These are phyloP conservation scores for Lithohypha guttulata DNA, from an alignment of 2,329 filamentous ascomycete species.

Conservation along the genomic window DNA sequence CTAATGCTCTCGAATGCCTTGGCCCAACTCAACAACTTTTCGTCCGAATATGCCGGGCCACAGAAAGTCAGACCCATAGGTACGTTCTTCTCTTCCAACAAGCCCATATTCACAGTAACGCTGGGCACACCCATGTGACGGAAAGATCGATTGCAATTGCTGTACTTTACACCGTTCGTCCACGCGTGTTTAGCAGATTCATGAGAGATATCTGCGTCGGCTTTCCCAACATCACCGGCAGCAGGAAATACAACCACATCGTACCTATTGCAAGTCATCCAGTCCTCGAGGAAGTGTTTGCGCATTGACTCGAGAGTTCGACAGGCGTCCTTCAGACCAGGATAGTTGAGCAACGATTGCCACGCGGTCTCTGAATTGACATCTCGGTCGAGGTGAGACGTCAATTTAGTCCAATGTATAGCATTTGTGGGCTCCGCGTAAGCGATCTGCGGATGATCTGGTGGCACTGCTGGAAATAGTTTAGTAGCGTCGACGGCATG, in stretches of 20 bases:
- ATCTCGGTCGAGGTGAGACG: constrained; percentile 2
- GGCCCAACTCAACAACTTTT: constrained; percentile 19
- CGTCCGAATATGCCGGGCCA: constrained; percentile 22
- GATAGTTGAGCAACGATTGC: constrained; percentile 10
- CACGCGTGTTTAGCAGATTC: constrained; percentile 27
- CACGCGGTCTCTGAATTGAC: not conserved
- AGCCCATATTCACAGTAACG: constrained; percentile 24
- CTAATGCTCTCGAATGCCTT: constrained; percentile 21
- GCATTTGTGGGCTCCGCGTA: constrained; percentile 12
- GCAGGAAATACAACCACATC: constrained; percentile 40
- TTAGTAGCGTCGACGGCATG: constrained; percentile 32
- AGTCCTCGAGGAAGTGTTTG: constrained; percentile 31
- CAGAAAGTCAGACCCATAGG: constrained; percentile 24
- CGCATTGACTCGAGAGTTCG: constrained; percentile 12
- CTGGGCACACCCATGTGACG: constrained; percentile 24
- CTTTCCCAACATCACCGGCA: constrained; percentile 39
- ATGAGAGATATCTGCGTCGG: constrained; percentile 34
- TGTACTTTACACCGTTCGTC: constrained; percentile 41
- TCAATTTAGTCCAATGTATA: constrained; percentile 12
- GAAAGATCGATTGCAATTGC: constrained; percentile 36
- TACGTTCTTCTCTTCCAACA: constrained; percentile 20
- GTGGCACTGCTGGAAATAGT: constrained; percentile 28
- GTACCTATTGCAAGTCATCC: constrained; percentile 31
- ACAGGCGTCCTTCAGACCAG: constrained; percentile 8
- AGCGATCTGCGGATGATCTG: constrained; percentile 11